These are phyloP conservation scores for Collybiopsis luxurians DNA, from an alignment of 768 basidiomycete genomes.

Conservation along the genomic window DNA sequence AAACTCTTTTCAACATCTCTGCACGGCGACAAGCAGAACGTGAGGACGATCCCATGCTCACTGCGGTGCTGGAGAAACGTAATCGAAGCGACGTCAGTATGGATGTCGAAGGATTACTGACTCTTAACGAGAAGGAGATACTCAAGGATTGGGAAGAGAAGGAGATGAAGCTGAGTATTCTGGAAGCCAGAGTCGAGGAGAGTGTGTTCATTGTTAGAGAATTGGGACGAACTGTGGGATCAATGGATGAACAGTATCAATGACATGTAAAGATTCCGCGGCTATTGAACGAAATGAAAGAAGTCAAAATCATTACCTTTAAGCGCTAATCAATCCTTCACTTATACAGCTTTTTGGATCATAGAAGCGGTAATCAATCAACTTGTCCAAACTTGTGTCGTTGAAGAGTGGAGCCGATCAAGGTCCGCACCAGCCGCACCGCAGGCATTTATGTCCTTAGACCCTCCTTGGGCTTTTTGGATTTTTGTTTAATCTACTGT, in stretches of 20 bases:
- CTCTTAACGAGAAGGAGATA: constrained; percentile 72
- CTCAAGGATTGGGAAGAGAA: constrained; percentile 73
- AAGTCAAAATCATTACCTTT: too few species aligned
- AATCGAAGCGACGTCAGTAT: constrained; percentile 83
- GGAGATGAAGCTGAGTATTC: constrained; percentile 68
- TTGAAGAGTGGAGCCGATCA: too few species aligned
- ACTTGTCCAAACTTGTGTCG: too few species aligned
- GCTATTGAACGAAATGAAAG: too few species aligned
- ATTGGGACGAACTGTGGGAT: constrained; percentile 42
- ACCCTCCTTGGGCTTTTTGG: too few species aligned
- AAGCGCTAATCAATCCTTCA: too few species aligned
- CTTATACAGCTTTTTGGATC: too few species aligned
- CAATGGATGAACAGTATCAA: constrained; percentile 42
- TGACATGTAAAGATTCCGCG: neutral
- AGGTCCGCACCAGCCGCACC: too few species aligned
- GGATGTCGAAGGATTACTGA: constrained; percentile 61
- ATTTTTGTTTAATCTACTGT: too few species aligned
- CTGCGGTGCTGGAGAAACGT: constrained; percentile 75
- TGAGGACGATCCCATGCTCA: constrained; percentile 57
- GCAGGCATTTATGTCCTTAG: too few species aligned
- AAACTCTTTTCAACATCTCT: constrained; percentile 85
- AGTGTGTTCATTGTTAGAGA: constrained; percentile 89
- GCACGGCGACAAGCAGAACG: constrained; percentile 69
- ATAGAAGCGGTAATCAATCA: too few species aligned
- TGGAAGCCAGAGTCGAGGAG: constrained; percentile 86